Evolutionary conservation across 106 monocot species (phyloP).

Genomic region (Phalaenopsis equestris): DNA sequence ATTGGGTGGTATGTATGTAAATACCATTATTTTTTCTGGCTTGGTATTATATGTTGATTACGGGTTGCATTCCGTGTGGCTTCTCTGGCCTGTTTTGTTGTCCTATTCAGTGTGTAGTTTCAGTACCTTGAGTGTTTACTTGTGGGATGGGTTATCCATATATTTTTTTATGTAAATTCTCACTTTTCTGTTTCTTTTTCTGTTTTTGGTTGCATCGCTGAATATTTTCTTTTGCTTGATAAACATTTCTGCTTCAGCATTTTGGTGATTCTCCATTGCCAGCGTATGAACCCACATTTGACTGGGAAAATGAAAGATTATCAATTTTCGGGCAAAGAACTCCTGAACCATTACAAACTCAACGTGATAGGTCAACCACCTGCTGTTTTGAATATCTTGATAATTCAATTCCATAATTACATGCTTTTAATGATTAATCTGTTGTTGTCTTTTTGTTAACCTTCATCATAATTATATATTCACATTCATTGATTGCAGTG

Average conservation of each 20-base stretch:
- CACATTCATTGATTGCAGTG: constrained; percentile 36
- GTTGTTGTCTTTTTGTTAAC: background rate
- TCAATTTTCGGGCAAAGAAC: constrained; percentile 87
- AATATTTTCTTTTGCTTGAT: background rate
- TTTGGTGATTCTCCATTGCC: constrained; percentile 86
- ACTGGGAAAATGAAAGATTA: constrained; percentile 97
- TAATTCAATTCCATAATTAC: background rate
- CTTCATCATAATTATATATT: background rate
- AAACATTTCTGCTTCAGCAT: constrained; percentile 44
- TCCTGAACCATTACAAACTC: constrained; percentile 49
- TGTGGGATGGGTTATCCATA: background rate
- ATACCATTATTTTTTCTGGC: too few relatives aligned
- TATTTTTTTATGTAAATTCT: background rate
- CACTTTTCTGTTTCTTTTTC: background rate
- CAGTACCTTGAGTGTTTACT: background rate
- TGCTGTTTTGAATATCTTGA: background rate
- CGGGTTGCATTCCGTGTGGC: background rate
- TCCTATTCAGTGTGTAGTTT: background rate
- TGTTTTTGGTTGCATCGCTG: background rate
- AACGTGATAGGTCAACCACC: constrained; percentile 41
- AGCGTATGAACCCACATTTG: constrained; percentile 96
- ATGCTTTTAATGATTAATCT: background rate
- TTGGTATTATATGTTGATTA: background rate
- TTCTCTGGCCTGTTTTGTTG: too few relatives aligned
- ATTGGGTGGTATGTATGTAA: too few relatives aligned